Evolutionary conservation across 2,329 filamentous ascomycete species (phyloP).

Genomic region (Coniella vitis): DNA sequence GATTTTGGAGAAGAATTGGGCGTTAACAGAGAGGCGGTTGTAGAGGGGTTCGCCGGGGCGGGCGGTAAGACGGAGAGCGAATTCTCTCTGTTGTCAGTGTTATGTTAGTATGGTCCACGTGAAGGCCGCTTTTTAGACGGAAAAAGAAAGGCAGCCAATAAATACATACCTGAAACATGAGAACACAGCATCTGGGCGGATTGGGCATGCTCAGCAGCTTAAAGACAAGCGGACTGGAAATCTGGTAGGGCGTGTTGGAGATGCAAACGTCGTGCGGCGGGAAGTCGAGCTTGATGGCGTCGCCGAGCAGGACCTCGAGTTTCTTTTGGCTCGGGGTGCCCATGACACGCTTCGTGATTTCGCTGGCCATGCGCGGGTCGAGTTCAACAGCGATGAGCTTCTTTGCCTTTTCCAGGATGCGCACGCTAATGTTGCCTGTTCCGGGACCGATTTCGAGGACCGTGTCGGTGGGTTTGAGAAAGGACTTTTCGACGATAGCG

Average conservation of each 20-base stretch:
- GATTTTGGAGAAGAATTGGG: conserved; percentile 72
- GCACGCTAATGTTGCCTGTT: conserved; percentile 78
- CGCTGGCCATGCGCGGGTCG: conserved; percentile 51
- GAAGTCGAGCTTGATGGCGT: conserved; percentile 83
- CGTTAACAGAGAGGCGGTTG: conserved; percentile 84
- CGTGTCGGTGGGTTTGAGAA: conserved; percentile 81
- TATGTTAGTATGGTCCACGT: background rate
- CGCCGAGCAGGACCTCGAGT: conserved; percentile 81
- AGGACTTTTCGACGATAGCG: conserved; percentile 70
- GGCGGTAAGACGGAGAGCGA: conserved; percentile 83
- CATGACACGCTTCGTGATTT: conserved; percentile 77
- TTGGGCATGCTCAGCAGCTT: conserved; percentile 76
- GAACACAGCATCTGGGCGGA: conserved; percentile 74
- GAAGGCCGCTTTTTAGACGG: no score
- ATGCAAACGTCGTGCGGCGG: conserved; percentile 72
- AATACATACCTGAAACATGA: conserved; percentile 73
- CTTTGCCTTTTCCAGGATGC: conserved; percentile 82
- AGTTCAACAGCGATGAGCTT: conserved; percentile 79
- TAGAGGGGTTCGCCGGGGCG: conserved; percentile 84
- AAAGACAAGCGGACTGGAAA: conserved; percentile 69
- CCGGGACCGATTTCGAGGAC: conserved; percentile 77
- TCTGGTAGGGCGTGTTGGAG: conserved; percentile 70
- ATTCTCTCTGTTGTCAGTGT: conserved; percentile 81
- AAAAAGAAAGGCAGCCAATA: background rate
- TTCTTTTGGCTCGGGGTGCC: conserved; percentile 78